Evolutionary conservation across 2,329 filamentous ascomycete genomes (phyloP).

Genomic region (Talaromyces sp.): DNA sequence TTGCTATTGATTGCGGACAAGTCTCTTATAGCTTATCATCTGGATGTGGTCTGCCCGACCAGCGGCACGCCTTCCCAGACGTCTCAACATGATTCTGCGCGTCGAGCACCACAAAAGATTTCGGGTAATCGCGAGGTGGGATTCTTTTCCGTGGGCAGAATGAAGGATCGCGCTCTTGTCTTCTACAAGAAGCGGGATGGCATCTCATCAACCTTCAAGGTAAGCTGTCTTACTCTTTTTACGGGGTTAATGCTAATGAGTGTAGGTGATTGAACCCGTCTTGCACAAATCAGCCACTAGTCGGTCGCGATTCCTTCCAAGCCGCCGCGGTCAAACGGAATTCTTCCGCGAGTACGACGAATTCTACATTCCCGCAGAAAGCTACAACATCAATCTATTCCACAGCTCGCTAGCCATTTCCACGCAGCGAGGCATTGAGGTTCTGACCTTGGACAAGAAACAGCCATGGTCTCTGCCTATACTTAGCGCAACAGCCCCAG

Average conservation of each 20-base stretch:
- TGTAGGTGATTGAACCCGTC: slow-evolving; percentile 83
- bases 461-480: slow-evolving; percentile 91
- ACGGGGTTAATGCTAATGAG: neutral
- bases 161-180: slow-evolving; percentile 93
- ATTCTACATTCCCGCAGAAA: slow-evolving; percentile 96
- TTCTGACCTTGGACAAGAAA: slow-evolving; percentile 96
- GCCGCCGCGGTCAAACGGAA: slow-evolving; percentile 73
- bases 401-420: slow-evolving; percentile 89
- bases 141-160: slow-evolving; percentile 91
- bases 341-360: slow-evolving; percentile 98
- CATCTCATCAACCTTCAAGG: slow-evolving; percentile 85
- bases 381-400: slow-evolving; percentile 93
- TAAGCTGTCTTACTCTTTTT: slow-evolving; percentile 21
- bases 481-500: slow-evolving; percentile 61
- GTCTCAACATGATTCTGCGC: slow-evolving; percentile 64
- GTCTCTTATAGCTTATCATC: slow-evolving; percentile 84
- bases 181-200: slow-evolving; percentile 97
- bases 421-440: slow-evolving; percentile 88
- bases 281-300: slow-evolving; percentile 89
- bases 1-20: slow-evolving; percentile 91
- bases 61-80: slow-evolving; percentile 49
- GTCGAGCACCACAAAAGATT: slow-evolving; percentile 86
- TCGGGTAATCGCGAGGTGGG: slow-evolving; percentile 85
- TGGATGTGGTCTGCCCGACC: slow-evolving; percentile 71
- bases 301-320: slow-evolving; percentile 63